Percentiles rank a stretch among this genome's conserved stretches.
Evolutionary conservation across 1,284 basidiomycete genomes (phyloP).

Genomic region (Microbotryum intermedium): DNA sequence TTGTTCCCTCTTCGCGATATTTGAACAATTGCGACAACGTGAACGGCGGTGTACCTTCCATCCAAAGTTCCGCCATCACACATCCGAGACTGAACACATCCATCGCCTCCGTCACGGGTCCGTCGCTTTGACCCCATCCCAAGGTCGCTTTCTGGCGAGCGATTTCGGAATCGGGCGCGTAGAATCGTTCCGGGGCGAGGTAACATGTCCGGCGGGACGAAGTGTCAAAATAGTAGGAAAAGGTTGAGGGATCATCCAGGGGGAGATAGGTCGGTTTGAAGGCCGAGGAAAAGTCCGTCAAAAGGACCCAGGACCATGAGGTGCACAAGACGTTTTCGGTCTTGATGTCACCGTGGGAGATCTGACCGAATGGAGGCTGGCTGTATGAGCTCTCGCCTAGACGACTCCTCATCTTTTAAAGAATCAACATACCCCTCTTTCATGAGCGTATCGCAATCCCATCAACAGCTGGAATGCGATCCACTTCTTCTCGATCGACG

Average conservation of each 20-base stretch:
- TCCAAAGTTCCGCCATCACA: constrained; percentile 90
- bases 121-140: constrained; percentile 52
- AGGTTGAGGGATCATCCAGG: constrained; percentile 93
- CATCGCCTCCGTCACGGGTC: constrained; percentile 88
- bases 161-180: constrained; percentile 66
- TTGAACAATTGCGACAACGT: constrained; percentile 93
- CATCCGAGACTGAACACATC: constrained; percentile 95
- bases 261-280: constrained; percentile 96
- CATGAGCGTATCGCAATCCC: constrained; percentile 72
- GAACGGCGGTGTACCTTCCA: constrained; percentile 89
- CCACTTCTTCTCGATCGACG: constrained; percentile 92
- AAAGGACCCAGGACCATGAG: constrained; percentile 88
- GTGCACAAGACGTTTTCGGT: constrained; percentile 96
- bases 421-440: constrained; percentile 48
- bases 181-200: constrained; percentile 93
- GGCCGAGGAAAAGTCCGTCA: constrained; percentile 86
- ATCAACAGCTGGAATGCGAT: constrained; percentile 88
- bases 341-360: constrained; percentile 95
- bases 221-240: constrained; percentile 96
- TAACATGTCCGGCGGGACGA: constrained; percentile 89
- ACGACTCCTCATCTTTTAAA: neutral
- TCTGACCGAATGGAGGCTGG: constrained; percentile 44
- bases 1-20: constrained; percentile 54
- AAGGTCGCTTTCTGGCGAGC: constrained; percentile 27
- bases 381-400: neutral